Evolutionary conservation across 139 green algal genomes (phyloP), one percentile per base, ranked within the genome.

Genomic region (Diplosphaera chodatii): DNA sequence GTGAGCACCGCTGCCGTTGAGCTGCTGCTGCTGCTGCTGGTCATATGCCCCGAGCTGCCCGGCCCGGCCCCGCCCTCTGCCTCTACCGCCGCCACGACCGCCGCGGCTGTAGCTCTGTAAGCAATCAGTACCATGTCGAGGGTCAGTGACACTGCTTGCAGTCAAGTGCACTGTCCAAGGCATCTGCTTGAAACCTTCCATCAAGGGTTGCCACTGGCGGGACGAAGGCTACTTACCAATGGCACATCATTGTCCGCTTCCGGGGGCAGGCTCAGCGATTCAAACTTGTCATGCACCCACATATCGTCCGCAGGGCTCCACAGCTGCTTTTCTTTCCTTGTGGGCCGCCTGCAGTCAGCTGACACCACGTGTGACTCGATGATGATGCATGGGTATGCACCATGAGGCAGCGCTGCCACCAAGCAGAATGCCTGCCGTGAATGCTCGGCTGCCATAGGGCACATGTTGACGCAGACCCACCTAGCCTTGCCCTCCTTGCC

Each of bases 211-310:
- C n/a, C n/a, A n/a, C n/a, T n/a, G n/a, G n/a, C n/a, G n/a, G n/a
- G n/a, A n/a, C n/a, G n/a, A n/a, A n/a, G n/a, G n/a, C n/a, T n/a
- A n/a, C n/a, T n/a, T n/a, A 76, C 71, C 31, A 55, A 30, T 0
- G 22, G 23, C 5, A 69, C 33, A 34, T 73, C 59, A 13, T 70
- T 33, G 22, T 70, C 68, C 0, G 32, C 68, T 2, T 68, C 70
- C 3, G 62, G 40, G 6, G 71, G 29, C 0, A 65, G 48, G 55
- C 68, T 64, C 55, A 83, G 76, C n/a, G 74, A 23, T 22, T 74
- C 75, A 73, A 87, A 87, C 3, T 71, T 77, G 66, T 87, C 82
- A 69, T 87, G 82, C 23, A 64, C 59, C 82, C 82, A 87, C 4
- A 62, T 48, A 29, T 73, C 73, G 18, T 78, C 72, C 30, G 48